Evolutionary conservation across 192 early-diverging fungal species (phyloP).

Genomic region (Coemansia sp.): DNA sequence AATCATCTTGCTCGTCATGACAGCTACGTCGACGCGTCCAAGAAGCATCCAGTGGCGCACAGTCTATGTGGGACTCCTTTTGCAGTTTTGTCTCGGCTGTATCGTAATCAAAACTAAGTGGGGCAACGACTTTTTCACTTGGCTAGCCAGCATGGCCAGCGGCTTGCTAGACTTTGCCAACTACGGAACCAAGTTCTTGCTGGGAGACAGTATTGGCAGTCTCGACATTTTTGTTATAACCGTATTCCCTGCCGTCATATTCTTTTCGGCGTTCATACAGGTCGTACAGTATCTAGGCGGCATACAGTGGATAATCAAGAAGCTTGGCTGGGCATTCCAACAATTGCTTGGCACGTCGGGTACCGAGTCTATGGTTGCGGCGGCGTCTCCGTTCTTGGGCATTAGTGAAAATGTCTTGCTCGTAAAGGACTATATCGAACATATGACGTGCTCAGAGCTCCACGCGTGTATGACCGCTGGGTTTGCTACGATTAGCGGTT

Average conservation of each 20-base stretch:
- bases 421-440: conserved; percentile 75
- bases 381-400: conserved; percentile 84
- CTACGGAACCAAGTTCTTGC: conserved; percentile 70
- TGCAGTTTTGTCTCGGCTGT: conserved; percentile 79
- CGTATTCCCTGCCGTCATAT: conserved; percentile 83
- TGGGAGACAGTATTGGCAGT: conserved; percentile 55
- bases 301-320: conserved; percentile 76
- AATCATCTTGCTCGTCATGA: conserved; percentile 55
- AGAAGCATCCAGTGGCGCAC: conserved; percentile 73
- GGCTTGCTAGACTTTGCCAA: conserved; percentile 66
- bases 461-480: conserved; percentile 87
- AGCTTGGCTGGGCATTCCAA: conserved; percentile 65
- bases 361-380: conserved; percentile 79
- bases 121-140: conserved; percentile 73
- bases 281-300: conserved; percentile 80
- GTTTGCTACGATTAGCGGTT: conserved; percentile 88
- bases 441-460: conserved; percentile 83
- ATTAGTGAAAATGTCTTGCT: conserved; percentile 80
- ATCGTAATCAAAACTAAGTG: conserved; percentile 71
- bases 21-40: conserved; percentile 61
- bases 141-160: conserved; percentile 58
- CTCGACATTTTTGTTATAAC: conserved; percentile 61
- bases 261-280: conserved; percentile 85
- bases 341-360: conserved; percentile 74
- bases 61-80: conserved; percentile 62